Percentiles rank a stretch among this genome's conserved stretches.
These are phyloP conservation scores for Dendryphion nanum DNA, from an alignment of 2,329 filamentous ascomycete species.

Conservation along the genomic window DNA sequence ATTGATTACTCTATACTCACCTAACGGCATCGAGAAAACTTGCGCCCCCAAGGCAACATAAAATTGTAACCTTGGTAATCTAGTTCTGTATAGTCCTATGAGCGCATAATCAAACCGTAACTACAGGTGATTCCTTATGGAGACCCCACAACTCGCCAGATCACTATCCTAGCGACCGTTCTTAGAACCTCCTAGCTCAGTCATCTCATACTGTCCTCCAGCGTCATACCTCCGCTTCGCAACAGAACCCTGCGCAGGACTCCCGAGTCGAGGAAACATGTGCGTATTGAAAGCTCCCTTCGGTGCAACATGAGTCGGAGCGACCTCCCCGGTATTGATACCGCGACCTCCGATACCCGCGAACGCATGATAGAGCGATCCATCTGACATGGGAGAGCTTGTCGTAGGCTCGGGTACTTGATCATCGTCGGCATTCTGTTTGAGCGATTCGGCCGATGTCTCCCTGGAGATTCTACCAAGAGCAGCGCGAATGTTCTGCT, in stretches of 20 bases:
- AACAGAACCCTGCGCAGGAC: neutral
- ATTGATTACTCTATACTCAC: too few relatives aligned
- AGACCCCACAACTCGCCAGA: too few relatives aligned
- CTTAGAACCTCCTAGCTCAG: too few relatives aligned
- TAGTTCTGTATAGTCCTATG: too few relatives aligned
- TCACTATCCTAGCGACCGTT: too few relatives aligned
- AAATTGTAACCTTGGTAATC: too few relatives aligned
- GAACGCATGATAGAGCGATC: neutral
- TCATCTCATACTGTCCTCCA: neutral
- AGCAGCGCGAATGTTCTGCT: conserved; percentile 31
- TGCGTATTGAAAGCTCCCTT: conserved; percentile 24
- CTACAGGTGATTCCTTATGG: too few relatives aligned
- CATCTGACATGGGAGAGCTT: neutral
- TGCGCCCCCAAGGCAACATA: too few relatives aligned
- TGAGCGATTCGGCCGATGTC: conserved; percentile 16
- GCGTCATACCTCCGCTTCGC: neutral
- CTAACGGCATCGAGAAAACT: too few relatives aligned
- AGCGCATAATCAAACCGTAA: too few relatives aligned
- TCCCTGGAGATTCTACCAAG: conserved; percentile 18
- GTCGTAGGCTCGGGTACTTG: neutral
- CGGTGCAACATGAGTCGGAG: neutral
- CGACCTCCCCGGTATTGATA: conserved; percentile 6
- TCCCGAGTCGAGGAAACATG: conserved; percentile 1
- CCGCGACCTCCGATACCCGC: conserved; percentile 2
- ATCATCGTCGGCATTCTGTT: neutral